Percentiles rank a stretch among this genome's conserved stretches.
phyloP scores from a whole-genome alignment of 495 filamentous ascomycete genomes.

The Chaetomidium leptoderma region DNA sequence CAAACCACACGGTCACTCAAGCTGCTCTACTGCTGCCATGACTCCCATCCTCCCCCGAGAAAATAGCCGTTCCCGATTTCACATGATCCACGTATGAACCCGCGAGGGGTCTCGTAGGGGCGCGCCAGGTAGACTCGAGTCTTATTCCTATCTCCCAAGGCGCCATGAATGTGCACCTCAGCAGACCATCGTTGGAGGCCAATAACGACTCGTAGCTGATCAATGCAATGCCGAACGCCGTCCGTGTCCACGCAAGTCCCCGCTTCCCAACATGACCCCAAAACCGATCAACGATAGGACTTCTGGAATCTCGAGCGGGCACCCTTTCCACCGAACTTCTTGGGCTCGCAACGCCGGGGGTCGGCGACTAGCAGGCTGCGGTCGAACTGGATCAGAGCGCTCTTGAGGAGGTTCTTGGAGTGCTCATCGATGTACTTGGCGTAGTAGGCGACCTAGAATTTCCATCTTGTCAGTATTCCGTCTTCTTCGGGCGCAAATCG shows the following conservation, averaged over 20 bases:
- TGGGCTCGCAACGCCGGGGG: conserved; percentile 88
- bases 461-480: conserved; percentile 18
- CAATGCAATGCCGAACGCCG: conserved; percentile 41
- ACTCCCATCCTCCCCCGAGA: conserved; percentile 14
- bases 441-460: conserved; percentile 78
- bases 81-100: conserved; percentile 21
- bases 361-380: conserved; percentile 95
- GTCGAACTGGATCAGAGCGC: conserved; percentile 89
- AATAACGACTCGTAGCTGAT: conserved; percentile 31
- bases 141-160: conserved; percentile 33
- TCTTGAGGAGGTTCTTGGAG: conserved; percentile 98
- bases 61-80: conserved; percentile 13
- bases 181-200: conserved; percentile 29
- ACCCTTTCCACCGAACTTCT: conserved; percentile 91
- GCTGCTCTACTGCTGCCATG: conserved; percentile 18
- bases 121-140: conserved; percentile 27
- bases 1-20: conserved; percentile 17
- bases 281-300: conserved; percentile 58
- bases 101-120: conserved; percentile 21
- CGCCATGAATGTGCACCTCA: conserved; percentile 22
- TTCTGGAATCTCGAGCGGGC: conserved; percentile 96
- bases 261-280: conserved; percentile 28
- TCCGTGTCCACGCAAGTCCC: conserved; percentile 35
- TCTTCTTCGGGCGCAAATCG: conserved; percentile 4
- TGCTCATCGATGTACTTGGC: conserved; percentile 99